Conservation (phyloP, 2,329 filamentous ascomycete genomes). For the Xylaria digitata region DNA sequence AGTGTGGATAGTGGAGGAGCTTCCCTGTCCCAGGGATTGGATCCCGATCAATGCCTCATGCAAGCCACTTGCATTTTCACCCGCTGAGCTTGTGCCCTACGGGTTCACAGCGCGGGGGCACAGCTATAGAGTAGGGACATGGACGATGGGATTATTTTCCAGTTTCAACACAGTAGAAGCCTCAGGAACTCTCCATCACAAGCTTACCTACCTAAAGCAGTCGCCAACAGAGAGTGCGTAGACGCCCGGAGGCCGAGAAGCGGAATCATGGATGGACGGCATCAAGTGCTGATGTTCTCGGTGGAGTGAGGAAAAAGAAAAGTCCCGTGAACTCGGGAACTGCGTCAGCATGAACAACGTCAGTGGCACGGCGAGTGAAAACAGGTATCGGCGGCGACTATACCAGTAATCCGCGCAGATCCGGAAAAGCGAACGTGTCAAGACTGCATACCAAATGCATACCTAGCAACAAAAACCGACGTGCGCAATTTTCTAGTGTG, state of each 20-base stretch:
- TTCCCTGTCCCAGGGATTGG: constrained; percentile 23
- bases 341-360: constrained; percentile 22
- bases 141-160: constrained; percentile 6
- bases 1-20: constrained; percentile 16
- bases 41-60: constrained; percentile 32
- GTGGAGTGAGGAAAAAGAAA: constrained; percentile 22
- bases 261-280: neutral
- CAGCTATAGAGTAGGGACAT: constrained; percentile 14
- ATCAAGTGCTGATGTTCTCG: constrained; percentile 9
- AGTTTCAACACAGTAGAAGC: constrained; percentile 10
- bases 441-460: constrained; percentile 15
- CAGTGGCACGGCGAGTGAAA: constrained; percentile 4
- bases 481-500: neutral
- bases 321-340: constrained; percentile 31
- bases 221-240: constrained; percentile 12
- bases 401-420: neutral
- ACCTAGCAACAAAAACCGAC: constrained; percentile 10
- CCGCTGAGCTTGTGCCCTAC: constrained; percentile 28
- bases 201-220: constrained; percentile 7
- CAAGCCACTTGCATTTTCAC: constrained; percentile 37
- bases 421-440: constrained; percentile 27
- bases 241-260: neutral
- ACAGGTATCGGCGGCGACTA: constrained; percentile 7
- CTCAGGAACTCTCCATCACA: constrained; percentile 2
- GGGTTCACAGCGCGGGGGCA: constrained; percentile 15